Conservation (phyloP, 192 early-diverging fungal species). For the Geosiphon pyriformis region DNA sequence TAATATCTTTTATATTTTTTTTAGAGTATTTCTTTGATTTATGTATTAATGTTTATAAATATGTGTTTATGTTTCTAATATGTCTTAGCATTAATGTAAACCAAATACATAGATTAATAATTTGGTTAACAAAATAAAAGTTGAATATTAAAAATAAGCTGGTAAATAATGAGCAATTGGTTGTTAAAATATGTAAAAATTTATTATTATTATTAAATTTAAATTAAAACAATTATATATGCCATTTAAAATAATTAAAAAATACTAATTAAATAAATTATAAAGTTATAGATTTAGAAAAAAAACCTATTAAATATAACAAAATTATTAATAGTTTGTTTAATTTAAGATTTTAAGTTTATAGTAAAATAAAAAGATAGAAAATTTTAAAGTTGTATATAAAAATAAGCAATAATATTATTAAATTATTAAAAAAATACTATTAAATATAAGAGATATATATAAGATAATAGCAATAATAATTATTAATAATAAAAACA, state of each 20-base stretch:
- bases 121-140: slow-evolving; percentile 55
- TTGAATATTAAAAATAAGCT: slow-evolving; percentile 52
- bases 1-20: slow-evolving; percentile 39
- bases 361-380: too few relatives aligned
- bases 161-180: slow-evolving; percentile 45
- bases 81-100: slow-evolving; percentile 67
- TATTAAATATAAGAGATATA: too few relatives aligned
- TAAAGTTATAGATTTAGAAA: slow-evolving; percentile 54
- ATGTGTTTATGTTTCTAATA: slow-evolving; percentile 60
- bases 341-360: slow-evolving; percentile 83
- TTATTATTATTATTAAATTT: not conserved
- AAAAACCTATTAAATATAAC: slow-evolving; percentile 69
- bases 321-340: slow-evolving; percentile 81
- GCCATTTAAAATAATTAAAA: not conserved
- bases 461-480: too few relatives aligned
- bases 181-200: slow-evolving; percentile 41
- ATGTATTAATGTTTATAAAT: slow-evolving; percentile 62
- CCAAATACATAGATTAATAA: slow-evolving; percentile 62
- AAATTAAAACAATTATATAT: not conserved
- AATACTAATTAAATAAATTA: not conserved
- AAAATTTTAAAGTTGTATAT: too few relatives aligned
- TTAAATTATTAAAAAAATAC: too few relatives aligned
- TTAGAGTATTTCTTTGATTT: slow-evolving; percentile 61
- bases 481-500: too few relatives aligned
- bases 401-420: too few relatives aligned